A percentile compares a stretch with the other conserved stretches of the same genome.
These are phyloP conservation scores for Psilocybe azurescens DNA, from an alignment of 768 basidiomycete genomes.

Conservation along the genomic window DNA sequence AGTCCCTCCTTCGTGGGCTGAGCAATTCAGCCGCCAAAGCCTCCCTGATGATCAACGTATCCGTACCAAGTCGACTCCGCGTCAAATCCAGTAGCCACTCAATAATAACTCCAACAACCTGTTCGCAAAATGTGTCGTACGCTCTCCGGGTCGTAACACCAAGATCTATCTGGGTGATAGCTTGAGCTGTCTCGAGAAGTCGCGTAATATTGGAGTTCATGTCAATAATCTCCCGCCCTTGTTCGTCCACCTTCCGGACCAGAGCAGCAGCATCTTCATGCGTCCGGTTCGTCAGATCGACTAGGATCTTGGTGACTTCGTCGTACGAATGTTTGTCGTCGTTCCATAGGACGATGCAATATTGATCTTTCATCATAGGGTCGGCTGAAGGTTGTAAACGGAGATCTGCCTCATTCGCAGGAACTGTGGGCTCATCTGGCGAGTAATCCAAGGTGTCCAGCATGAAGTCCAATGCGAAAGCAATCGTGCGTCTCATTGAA, in stretches of 20 bases:
- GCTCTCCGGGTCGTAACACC: conserved; percentile 89
- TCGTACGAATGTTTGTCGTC: conserved; percentile 96
- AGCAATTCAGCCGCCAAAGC: conserved; percentile 74
- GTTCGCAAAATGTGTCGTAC: conserved; percentile 88
- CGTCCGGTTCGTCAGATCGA: conserved; percentile 58
- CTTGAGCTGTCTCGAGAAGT: conserved; percentile 79
- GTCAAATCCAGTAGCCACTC: conserved; percentile 86
- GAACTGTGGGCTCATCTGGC: conserved; percentile 77
- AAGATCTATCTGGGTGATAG: conserved; percentile 86
- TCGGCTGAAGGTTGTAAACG: conserved; percentile 78
- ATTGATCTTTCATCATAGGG: conserved; percentile 80
- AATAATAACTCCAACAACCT: conserved; percentile 81
- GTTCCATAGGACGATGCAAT: conserved; percentile 90
- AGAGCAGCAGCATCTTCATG: conserved; percentile 61
- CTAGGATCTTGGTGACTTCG: conserved; percentile 79
- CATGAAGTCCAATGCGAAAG: conserved; percentile 81
- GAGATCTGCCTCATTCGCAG: conserved; percentile 69
- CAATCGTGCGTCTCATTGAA: conserved; percentile 76
- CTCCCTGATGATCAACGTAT: conserved; percentile 72
- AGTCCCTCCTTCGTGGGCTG: conserved; percentile 60
- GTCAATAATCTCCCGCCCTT: conserved; percentile 85
- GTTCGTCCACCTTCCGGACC: conserved; percentile 70
- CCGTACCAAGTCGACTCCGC: conserved; percentile 70
- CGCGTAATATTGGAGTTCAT: conserved; percentile 58
- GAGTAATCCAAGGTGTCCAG: conserved; percentile 84